Evolutionary conservation across 2,329 filamentous ascomycete species (phyloP).

Genomic region (Reticulascus tulasneorum): DNA sequence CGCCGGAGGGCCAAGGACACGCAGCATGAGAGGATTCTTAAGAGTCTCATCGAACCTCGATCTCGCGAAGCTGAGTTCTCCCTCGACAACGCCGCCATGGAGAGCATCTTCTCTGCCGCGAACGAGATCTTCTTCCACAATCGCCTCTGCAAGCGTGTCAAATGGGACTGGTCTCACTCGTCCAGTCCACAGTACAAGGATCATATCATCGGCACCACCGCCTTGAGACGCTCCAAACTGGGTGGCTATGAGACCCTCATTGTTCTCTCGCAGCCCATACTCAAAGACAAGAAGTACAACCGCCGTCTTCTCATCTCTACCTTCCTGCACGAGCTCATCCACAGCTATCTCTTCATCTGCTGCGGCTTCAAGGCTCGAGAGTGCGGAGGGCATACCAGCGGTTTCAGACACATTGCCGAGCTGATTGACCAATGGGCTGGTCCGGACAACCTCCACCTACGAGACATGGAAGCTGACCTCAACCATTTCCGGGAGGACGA

Average conservation of each 20-base stretch:
- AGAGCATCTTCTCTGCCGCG: slow-evolving; percentile 55
- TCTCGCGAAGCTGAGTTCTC: slow-evolving; percentile 41
- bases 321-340: slow-evolving; percentile 64
- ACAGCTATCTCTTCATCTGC: slow-evolving; percentile 61
- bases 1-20: slow-evolving; percentile 44
- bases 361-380: slow-evolving; percentile 55
- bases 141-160: slow-evolving; percentile 51
- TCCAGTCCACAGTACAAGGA: slow-evolving; percentile 45
- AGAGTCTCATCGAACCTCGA: slow-evolving; percentile 52
- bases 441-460: slow-evolving; percentile 47
- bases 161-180: slow-evolving; percentile 58
- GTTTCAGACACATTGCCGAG: slow-evolving; percentile 54
- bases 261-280: slow-evolving; percentile 55
- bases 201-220: slow-evolving; percentile 60
- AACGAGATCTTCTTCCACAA: slow-evolving; percentile 62
- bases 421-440: slow-evolving; percentile 62
- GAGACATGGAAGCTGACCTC: slow-evolving; percentile 59
- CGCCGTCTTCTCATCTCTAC: slow-evolving; percentile 59
- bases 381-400: slow-evolving; percentile 56
- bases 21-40: slow-evolving; percentile 54
- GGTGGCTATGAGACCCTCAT: slow-evolving; percentile 61
- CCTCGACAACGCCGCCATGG: slow-evolving; percentile 54
- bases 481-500: slow-evolving; percentile 43
- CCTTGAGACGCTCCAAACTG: slow-evolving; percentile 44
- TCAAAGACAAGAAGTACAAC: slow-evolving; percentile 53